Conservation (phyloP, 139 green algal genomes). For the Tetradesmus obliquus region DNA sequence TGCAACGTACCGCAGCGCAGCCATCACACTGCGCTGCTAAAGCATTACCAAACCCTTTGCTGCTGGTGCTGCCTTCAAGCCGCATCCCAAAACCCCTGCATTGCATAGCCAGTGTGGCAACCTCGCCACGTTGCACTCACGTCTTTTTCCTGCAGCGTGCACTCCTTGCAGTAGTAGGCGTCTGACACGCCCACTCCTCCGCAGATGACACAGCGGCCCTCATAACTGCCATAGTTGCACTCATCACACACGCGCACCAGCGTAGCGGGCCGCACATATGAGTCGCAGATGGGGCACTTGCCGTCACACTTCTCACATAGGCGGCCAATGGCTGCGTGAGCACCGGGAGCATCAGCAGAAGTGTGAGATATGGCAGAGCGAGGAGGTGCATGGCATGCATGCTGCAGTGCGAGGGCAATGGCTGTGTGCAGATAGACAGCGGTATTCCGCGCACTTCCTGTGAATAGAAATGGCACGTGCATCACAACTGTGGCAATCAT, state of each 20-base stretch:
- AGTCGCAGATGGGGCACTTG: conserved; percentile 98
- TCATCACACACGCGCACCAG: conserved; percentile 99
- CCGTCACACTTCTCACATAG: conserved; percentile 98
- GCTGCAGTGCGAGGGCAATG: no score
- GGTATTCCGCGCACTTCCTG: no score
- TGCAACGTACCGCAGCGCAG: neutral
- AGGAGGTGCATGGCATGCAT: neutral
- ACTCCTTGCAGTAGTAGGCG: conserved; percentile 99
- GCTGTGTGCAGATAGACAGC: no score
- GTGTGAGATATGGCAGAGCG: neutral
- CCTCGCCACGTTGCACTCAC: no score
- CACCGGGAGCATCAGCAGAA: neutral
- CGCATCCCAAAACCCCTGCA: neutral
- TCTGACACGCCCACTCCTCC: conserved; percentile 95
- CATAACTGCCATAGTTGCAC: conserved; percentile 98
- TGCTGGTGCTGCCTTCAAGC: neutral
- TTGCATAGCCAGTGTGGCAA: neutral
- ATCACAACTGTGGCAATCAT: no score
- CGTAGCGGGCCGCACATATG: conserved; percentile 94
- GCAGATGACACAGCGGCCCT: conserved; percentile 98
- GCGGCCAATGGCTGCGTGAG: conserved; percentile 87
- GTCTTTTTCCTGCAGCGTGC: conserved; percentile 98
- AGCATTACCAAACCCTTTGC: neutral
- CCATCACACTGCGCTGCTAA: neutral
- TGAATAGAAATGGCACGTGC: no score